phyloP scores from a whole-genome alignment of 78 protist genomes.

The Dictyostelium capitatum region DNA sequence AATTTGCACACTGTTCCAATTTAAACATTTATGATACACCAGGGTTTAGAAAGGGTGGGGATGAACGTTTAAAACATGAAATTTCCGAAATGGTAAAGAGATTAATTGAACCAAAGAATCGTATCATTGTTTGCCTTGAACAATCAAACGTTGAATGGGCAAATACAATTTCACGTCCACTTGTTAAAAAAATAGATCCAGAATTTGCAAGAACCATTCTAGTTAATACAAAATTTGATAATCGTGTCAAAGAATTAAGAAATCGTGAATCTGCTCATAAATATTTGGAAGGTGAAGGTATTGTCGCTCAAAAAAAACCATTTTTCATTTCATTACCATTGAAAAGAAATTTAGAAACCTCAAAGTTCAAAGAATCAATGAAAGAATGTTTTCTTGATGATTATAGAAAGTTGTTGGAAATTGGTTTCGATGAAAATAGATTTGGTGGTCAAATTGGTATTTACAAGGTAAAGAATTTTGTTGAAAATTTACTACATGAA shows the following conservation, averaged over 20 bases:
- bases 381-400: conserved; percentile 83
- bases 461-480: conserved; percentile 38
- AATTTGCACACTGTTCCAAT: conserved; percentile 86
- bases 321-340: conserved; percentile 83
- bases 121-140: conserved; percentile 88
- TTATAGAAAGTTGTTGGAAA: conserved; percentile 67
- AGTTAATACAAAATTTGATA: conserved; percentile 89
- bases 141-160: conserved; percentile 90
- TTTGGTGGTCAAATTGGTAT: conserved; percentile 79
- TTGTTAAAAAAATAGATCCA: conserved; percentile 84
- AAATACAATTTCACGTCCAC: conserved; percentile 80
- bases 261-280: conserved; percentile 81
- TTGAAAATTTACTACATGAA: conserved; percentile 70
- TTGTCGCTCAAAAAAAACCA: conserved; percentile 43
- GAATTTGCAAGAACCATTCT: conserved; percentile 83
- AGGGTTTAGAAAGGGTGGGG: conserved; percentile 88
- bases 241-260: conserved; percentile 87
- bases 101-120: conserved; percentile 81
- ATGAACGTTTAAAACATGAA: conserved; percentile 71
- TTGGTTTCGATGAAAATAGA: conserved; percentile 76
- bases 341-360: conserved; percentile 65
- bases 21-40: conserved; percentile 90
- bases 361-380: conserved; percentile 66
- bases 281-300: conserved; percentile 84
- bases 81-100: conserved; percentile 85